Percentiles rank a stretch among this genome's conserved stretches.
Evolutionary conservation across 768 basidiomycete genomes (phyloP).

Genomic region (Trametes sanguinea): DNA sequence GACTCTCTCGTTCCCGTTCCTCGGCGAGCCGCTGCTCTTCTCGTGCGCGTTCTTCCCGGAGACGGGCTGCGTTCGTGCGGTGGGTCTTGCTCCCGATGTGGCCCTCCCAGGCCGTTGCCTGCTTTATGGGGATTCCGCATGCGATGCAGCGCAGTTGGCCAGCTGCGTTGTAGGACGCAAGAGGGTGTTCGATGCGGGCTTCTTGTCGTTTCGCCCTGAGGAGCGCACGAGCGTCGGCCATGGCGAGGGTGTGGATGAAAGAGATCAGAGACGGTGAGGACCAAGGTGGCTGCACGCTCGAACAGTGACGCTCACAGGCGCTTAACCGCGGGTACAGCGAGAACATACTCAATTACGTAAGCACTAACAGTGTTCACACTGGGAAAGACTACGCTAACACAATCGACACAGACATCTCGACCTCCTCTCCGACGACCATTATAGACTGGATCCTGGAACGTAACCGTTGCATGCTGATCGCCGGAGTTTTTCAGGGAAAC

Average conservation of each 20-base stretch:
- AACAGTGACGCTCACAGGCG: not conserved
- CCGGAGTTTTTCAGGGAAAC: not conserved
- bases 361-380: constrained; percentile 15
- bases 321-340: constrained; percentile 7
- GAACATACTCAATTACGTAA: constrained; percentile 23
- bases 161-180: constrained; percentile 63
- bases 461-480: not conserved
- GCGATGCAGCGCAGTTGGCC: constrained; percentile 73
- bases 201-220: constrained; percentile 85
- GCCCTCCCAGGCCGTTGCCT: constrained; percentile 84
- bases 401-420: too few species aligned
- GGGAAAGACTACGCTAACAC: constrained; percentile 16
- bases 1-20: constrained; percentile 36
- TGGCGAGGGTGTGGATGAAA: constrained; percentile 30
- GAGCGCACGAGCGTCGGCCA: constrained; percentile 81
- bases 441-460: not conserved
- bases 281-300: not conserved
- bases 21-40: constrained; percentile 41
- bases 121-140: constrained; percentile 66
- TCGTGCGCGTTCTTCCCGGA: constrained; percentile 52
- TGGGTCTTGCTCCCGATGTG: constrained; percentile 83
- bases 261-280: not conserved
- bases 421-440: not conserved
- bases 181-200: constrained; percentile 67
- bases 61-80: constrained; percentile 61